Evolutionary conservation across 371 early-diverging fungal species (phyloP), one percentile per base, ranked within the genome.

Genomic region (Lichtheimia ramosa): DNA sequence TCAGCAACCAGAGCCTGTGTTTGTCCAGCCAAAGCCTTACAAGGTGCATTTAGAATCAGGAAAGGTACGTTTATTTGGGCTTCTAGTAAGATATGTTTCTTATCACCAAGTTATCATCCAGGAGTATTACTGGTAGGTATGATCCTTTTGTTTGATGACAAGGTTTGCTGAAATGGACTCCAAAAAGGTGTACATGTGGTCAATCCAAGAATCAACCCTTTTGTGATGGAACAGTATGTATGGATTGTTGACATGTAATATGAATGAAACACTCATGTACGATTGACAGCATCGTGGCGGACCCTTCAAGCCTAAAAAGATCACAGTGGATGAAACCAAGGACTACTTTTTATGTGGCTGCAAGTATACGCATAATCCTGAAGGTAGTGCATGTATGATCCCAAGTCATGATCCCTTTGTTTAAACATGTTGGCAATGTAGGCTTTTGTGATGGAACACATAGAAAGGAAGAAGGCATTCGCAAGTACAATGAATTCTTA

Each of bases 361-460:
- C 59, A 72, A 72, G 62, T 69, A 56, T 28, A 72, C 69, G 13
- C 64, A 69, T 34, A 57, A 69, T 43, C 46, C 61, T 46, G 48
- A 65, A 40, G 66, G 66, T 61, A 54, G 23, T 5, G 12, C 46
- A 46, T 46, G 2, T n/a, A n/a, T 39, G 14, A 16, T 28, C n/a
- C 6, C 10, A 25, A 18, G 34, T 0, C 0, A 10, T 14, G 40
- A 15, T n/a, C 15, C n/a, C 24, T 21, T 43, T 23, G 23, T 58
- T 48, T 5, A 25, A 34, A 40, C 34, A 3, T 34, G 13, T 18
- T 46, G 42, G 20, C 0, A 13, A 27, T 10, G 13, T 56, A 66
- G 66, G 73, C 6, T 69, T 68, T 58, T 72, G 69, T 59, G 73
- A 72, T 57, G 73, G 73, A 14, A 69, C 69, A 2, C 73, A 72